A percentile compares a stretch with the other conserved stretches of the same genome.
Conservation (phyloP, 2,329 filamentous ascomycete species). For the Nannizzia gypsea region DNA sequence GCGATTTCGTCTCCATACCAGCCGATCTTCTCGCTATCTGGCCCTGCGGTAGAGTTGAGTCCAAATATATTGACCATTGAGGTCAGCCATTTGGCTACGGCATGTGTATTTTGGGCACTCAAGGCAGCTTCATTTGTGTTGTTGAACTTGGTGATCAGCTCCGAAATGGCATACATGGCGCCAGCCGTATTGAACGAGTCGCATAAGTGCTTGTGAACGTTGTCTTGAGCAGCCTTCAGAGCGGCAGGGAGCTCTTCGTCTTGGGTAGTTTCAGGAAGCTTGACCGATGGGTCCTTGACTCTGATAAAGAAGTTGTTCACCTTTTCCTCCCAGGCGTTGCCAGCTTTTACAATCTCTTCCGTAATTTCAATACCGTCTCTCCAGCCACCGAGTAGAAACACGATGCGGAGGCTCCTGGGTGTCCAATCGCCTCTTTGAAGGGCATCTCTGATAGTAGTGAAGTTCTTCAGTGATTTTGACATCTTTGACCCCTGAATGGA, state of each 20-base stretch:
- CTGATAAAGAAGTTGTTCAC: constrained; percentile 60
- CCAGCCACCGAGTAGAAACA: constrained; percentile 82
- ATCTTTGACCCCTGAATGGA: constrained; percentile 87
- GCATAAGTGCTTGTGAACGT: constrained; percentile 54
- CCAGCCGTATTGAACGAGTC: constrained; percentile 81
- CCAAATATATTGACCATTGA: constrained; percentile 76
- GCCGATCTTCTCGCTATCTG: constrained; percentile 39
- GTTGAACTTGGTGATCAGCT: constrained; percentile 70
- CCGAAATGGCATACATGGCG: constrained; percentile 66
- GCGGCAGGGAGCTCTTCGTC: constrained; percentile 59
- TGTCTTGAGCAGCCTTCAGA: constrained; percentile 43
- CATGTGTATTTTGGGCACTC: constrained; percentile 38
- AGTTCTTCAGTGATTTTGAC: constrained; percentile 93
- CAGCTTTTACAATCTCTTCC: constrained; percentile 62
- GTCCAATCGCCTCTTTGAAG: constrained; percentile 60
- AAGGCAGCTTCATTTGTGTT: constrained; percentile 36
- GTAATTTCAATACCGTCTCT: constrained; percentile 87
- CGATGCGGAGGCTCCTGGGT: constrained; percentile 65
- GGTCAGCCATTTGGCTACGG: constrained; percentile 66
- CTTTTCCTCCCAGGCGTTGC: constrained; percentile 67
- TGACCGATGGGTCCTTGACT: constrained; percentile 36
- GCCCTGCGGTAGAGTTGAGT: constrained; percentile 39
- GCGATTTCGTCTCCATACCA: constrained; percentile 57
- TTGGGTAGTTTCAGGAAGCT: constrained; percentile 47
- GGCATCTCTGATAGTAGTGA: constrained; percentile 82